Conservation (phyloP, 73 alveolate genomes). For the Paramecium sonneborni region DNA sequence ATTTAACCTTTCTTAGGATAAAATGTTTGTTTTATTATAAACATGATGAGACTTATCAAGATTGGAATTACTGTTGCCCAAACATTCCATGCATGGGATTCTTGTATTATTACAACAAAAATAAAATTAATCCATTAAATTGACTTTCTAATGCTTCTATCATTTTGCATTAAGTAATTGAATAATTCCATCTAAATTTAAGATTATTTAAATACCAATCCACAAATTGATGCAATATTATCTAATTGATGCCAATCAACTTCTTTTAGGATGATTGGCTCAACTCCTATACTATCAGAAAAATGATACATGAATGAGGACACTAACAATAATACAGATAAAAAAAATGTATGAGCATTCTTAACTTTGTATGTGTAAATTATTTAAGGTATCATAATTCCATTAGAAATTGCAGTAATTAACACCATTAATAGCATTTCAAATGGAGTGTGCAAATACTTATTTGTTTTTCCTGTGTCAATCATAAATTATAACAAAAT, state of each 20-base stretch:
- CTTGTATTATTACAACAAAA: not conserved
- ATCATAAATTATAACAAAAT: not conserved
- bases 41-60: not conserved
- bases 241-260: conserved; percentile 22
- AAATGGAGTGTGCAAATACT: not conserved
- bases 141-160: not conserved
- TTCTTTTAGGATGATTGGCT: not conserved
- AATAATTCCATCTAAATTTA: not conserved
- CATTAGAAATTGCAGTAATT: not conserved
- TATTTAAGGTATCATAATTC: not conserved
- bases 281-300: conserved; percentile 16
- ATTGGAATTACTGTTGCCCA: conserved; percentile 25
- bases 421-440: conserved; percentile 6
- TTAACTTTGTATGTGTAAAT: not conserved
- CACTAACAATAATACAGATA: not conserved
- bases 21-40: not conserved
- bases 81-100: conserved; percentile 10
- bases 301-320: conserved; percentile 43
- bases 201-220: not conserved
- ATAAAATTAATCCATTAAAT: not conserved
- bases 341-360: not conserved
- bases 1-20: not conserved
- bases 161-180: conserved; percentile 32
- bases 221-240: conserved; percentile 35
- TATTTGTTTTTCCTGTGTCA: conserved; percentile 9